Base-by-base conservation (phyloP, 768 basidiomycete species). In the Panellus pusillus region DNA sequence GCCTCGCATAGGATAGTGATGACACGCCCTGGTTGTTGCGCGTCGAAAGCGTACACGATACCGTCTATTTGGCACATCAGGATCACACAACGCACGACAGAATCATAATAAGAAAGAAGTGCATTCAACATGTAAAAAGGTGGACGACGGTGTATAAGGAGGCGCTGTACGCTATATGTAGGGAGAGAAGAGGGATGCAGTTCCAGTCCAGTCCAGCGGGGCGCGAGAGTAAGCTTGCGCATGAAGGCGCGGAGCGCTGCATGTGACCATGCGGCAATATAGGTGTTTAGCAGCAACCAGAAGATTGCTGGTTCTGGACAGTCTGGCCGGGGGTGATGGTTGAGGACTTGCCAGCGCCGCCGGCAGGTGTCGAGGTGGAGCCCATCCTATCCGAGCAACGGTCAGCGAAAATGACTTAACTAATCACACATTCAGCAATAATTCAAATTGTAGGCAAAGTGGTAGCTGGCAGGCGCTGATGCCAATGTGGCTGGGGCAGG, bases 291-390 rank as follows among this genome's bases (percentile, higher is more conserved):
- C 85, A 87, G 70, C 85, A 87, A 27, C 81, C 76, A 50, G 79
- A 74, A 2, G 76, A 68, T 61, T 70, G 69, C 68, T 75, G 76
- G 67, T 82, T 80, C 65, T 78, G 76, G 52, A 86, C 79, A 53
- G 73, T 79, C 68, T 84, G 79, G 44, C 84, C 86, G 20, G 81
- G 82, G 29, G 78, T 80, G 57, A 87, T 76, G 46, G 83, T 80
- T 52, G 81, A 74, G 48, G 83, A 76, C 71, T 87, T 87, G 58
- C 77, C 80, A 14, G 77, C 73, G 39, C 77, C 78, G 6, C 79
- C 74, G 31, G 81, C 74, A 19, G 59, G 52, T 54, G 59, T 41
- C 45, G 82, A 75, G n/a, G 82, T 77, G 36, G 83, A 76, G 18
- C 84, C 86, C 81, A 86, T 87, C 58, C 84, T 86, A n/a, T 24